Base-by-base conservation (phyloP, 345 rosid species). In the Dipteronia sinensis region DNA sequence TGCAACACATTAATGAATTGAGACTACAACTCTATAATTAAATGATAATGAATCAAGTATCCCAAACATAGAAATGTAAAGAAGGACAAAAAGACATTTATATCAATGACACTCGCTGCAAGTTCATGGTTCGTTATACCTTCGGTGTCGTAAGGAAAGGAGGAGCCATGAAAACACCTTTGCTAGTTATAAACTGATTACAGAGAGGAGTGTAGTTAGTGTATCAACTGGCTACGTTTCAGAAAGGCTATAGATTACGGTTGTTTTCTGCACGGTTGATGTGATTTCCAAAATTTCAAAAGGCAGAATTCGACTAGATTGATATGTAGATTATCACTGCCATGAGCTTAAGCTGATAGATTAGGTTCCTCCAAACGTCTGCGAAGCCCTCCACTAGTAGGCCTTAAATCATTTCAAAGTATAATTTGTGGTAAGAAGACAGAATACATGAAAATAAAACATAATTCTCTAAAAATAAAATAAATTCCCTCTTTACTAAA, bases 311-410 rank as follows among this genome's bases (percentile, higher is more conserved):
- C 20, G 17, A 47, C 44, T 11, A 6, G 46, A 25, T 17, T 19
- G 51, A 15, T 31, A 23, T 65, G 10, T 55, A 12, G 63, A 5
- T 71, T n/a, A 49, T 65, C 55, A 17, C 29, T 72, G 10, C 65
- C 74, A 61, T 17, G 46, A 19, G 56, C 62, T 69, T 64, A 73
- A 29, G 76, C 59, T 40, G 77, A 69, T 74, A 49, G 34, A 19
- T 66, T 65, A 27, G 76, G 67, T 34, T 77, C 86, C 42, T 79
- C 77, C 62, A 69, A 65, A 44, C 29, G 53, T 31, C 23, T 69
- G 75, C 27, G 6, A 49, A 69, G 46, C 72, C 83, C 83, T 58
- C 86, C 83, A 40, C 83, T 77, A 1, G 86, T 80, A 58, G 83
- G 86, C 86, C 86, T 83, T 61, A n/a, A 76, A 73, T 3, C 65